Percentiles rank a stretch among this genome's conserved stretches.
phyloP scores from a whole-genome alignment of 2,329 filamentous ascomycete species.

The Coniella lustricola region DNA sequence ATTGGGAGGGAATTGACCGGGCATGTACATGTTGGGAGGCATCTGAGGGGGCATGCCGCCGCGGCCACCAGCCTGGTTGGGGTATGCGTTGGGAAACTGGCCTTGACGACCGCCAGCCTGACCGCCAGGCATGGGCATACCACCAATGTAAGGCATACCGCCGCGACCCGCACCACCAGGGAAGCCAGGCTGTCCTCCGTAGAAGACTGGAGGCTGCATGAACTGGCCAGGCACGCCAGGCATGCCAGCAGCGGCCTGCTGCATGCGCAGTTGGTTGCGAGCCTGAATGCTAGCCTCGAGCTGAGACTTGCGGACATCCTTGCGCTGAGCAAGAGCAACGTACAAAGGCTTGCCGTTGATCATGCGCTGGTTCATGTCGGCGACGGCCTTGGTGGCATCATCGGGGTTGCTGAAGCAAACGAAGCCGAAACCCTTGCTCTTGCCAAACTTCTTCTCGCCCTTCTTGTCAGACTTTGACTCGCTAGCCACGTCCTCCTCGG shows the following conservation, averaged over 20 bases:
- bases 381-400: constrained; percentile 97
- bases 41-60: constrained; percentile 78
- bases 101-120: constrained; percentile 78
- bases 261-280: constrained; percentile 96
- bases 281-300: constrained; percentile 99
- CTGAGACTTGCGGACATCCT: constrained; percentile 99
- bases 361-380: constrained; percentile 99
- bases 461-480: constrained; percentile 58
- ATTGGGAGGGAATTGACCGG: constrained; percentile 71
- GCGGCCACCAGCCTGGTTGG: constrained; percentile 69
- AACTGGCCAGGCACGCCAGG: constrained; percentile 63
- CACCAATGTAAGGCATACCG: constrained; percentile 59
- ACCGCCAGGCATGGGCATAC: constrained; percentile 61
- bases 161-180: constrained; percentile 55
- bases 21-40: constrained; percentile 80
- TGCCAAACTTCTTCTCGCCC: constrained; percentile 66
- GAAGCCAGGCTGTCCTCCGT: constrained; percentile 71
- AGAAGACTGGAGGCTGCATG: constrained; percentile 90
- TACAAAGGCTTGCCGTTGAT: constrained; percentile 94
- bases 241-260: constrained; percentile 72
- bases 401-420: constrained; percentile 99
- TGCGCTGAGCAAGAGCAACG: constrained; percentile 95
- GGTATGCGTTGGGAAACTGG: constrained; percentile 76
- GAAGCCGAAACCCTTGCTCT: constrained; percentile 99
- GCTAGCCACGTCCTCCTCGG: constrained; percentile 38